Conservation (phyloP, 192 early-diverging fungal species). For the Dissophora globulifera region DNA sequence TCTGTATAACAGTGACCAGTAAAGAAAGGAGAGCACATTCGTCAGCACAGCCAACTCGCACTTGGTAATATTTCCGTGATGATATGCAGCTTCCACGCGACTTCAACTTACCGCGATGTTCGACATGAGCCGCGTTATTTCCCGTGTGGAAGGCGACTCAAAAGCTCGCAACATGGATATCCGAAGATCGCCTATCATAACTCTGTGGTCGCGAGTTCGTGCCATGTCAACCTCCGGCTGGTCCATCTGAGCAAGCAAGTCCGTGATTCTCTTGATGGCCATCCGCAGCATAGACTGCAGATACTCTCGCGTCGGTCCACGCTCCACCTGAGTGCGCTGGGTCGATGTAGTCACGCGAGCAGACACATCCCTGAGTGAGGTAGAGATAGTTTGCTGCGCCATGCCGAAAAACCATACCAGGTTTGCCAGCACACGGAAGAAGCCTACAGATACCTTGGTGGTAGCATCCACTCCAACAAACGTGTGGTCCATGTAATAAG, state of each 20-base stretch:
- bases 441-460: slow-evolving; percentile 53
- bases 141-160: slow-evolving; percentile 36
- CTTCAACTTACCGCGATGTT: slow-evolving; percentile 19
- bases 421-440: slow-evolving; percentile 63
- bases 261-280: slow-evolving; percentile 50
- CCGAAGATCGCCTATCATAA: slow-evolving; percentile 45
- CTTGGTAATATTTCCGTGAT: not conserved
- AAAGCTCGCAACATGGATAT: slow-evolving; percentile 44
- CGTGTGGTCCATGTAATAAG: slow-evolving; percentile 62
- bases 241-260: slow-evolving; percentile 50
- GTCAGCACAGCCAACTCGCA: not conserved
- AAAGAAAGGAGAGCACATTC: not conserved
- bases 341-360: not conserved
- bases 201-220: slow-evolving; percentile 18
- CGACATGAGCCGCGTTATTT: slow-evolving; percentile 34
- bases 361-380: not conserved
- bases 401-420: slow-evolving; percentile 63
- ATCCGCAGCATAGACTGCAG: slow-evolving; percentile 54
- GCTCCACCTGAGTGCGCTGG: not conserved
- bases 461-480: slow-evolving; percentile 58
- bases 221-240: slow-evolving; percentile 18
- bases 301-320: slow-evolving; percentile 37
- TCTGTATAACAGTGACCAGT: slow-evolving; percentile 5
- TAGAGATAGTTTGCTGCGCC: slow-evolving; percentile 35
- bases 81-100: not conserved